Base-by-base conservation (phyloP, 2,329 filamentous ascomycete genomes). In the Phialemoniopsis sp. region DNA sequence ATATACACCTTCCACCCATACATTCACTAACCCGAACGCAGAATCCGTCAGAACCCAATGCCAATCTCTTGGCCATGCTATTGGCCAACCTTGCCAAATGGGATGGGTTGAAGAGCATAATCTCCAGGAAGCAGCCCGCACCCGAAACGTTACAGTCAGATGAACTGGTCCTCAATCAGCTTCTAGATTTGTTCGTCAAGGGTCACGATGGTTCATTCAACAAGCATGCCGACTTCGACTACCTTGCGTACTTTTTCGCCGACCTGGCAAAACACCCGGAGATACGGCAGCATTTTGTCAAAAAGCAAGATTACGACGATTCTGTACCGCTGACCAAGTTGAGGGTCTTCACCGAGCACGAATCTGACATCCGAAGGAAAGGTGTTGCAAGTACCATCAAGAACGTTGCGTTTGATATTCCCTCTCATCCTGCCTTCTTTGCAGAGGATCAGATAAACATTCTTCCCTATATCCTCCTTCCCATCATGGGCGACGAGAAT, bases 341-440 rank as follows among this genome's bases (percentile, higher is more conserved):
- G 45, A 86, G 85, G 44, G 91, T 97, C 43, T 97, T 97, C 61
- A 97, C 93, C 2, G 89, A 95, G 61, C 89, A 96, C 66, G 73
- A 78, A 51, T 94, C 87, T 3, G 76, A 85, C 19, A 81, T 96
- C 39, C 80, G 93, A 42, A 76, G 93, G 39, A 88, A 89, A 53
- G 93, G 93, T n/a, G 90, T 96, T n/a, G 91, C 91, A 8, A 89
- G 84, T 44, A 93, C 89, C 9, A 89, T 98, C 59, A 97, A 97
- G 63, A 98, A 98, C 57, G 80, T 87, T 21, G 82, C 88, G 7
- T 97, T 98, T 57, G 86, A 94, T 53, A 65, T 91, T 6, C 64
- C 78, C 4, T 76, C 84, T 0, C 91, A 97, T 53, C 69, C 78
- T 0, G 66, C 73, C 3, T 82, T 95, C 38, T 64, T 96, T 34